Evolutionary conservation across 495 filamentous ascomycete species (phyloP), one percentile per base, ranked within the genome.

Genomic region (Aspergillus sclerotioniger): DNA sequence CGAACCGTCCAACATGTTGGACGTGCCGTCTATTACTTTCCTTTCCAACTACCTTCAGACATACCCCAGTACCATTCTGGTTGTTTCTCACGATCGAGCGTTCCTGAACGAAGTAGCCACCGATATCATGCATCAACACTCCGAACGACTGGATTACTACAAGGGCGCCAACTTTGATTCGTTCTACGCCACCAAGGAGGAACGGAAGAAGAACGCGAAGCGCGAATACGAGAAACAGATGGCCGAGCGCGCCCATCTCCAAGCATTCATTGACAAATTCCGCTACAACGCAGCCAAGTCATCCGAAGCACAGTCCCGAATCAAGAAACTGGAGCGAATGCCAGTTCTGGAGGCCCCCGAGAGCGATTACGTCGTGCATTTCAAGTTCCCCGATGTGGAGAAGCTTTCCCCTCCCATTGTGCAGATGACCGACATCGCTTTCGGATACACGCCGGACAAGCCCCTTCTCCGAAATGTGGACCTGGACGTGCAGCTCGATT

Each of bases 1-100:
- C 76, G 82, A 98, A 84, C 94, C 94, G 69, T 98, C 95, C 50
- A 99, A 99, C 86, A 99, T 99, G 94, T 92, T 99, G 91, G 94
- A 99, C 74, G 94, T 98, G 59, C 95, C 94, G 7, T 98, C 95
- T n/a, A 98, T 98, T 63, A 96, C 94, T 51, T 99, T 98, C 85
- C 82, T 99, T 67, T 90, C 94, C 13, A 96, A 90, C 66, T 99
- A 99, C 65, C 89, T 99, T 6, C 91, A 96, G 68, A 78, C 80
- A 46, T 99, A 99, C 69, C 92, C 93, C 3, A 96, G 91, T 69
- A 98, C 94, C 8, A 83, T 99, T 19, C 83, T 99, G 8, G 95
- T 99, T 52, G 94, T 99, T 58, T 96, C 91, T 75, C 94, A 99
- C 86, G 94, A 99, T 84, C 84, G 94, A 81, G 92, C 95, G 3